Evolutionary conservation across 441 rosid genomes (phyloP), one percentile per base, ranked within the genome.

Genomic region (Pelargonium citronellum): DNA sequence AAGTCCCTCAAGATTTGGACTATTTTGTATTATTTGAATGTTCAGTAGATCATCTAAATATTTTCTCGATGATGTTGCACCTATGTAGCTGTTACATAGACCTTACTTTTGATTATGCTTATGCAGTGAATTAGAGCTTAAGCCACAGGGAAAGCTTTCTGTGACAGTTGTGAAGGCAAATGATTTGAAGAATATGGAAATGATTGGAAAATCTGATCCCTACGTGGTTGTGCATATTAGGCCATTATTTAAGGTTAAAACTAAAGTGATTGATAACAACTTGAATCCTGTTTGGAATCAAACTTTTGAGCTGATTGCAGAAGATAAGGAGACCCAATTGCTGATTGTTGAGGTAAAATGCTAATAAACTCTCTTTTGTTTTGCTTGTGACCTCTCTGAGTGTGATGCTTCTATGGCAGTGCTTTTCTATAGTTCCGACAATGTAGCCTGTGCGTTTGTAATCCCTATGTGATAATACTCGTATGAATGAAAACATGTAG

Each of bases 201-300:
- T 95, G 95, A 86, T 95, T 74, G 99, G 99, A 72, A 91, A 89
- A 83, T 95, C 99, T 34, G 99, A 95, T 84, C 99, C 99, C 19
- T 95, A 95, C 13, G 92, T 78, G 7, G 88, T 84, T 64, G 76
- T 95, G 66, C 70, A 87, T 72, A 79, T 90, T 70, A 87, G 96
- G 65, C 96, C 97, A 70, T 79, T 90, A 20, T 83, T 90, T 84
- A 95, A 95, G 87, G 83, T 87, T 68, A 95, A 91, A 85, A 79
- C 99, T 63, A 79, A 80, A 4, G 82, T 83, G 39, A 75, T 95
- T 20, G 96, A 91, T 1, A 87, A 90, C 86, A 90, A 95, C 84
- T 83, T 95, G 70, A 90, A 89, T 83, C 99, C 99, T 74, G 83
- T 90, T 67, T 95, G 97, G 96, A 80, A 95, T 81, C 79, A 87